Evolutionary conservation across 2,329 filamentous ascomycete species (phyloP).

Genomic region (Botrytis elliptica): DNA sequence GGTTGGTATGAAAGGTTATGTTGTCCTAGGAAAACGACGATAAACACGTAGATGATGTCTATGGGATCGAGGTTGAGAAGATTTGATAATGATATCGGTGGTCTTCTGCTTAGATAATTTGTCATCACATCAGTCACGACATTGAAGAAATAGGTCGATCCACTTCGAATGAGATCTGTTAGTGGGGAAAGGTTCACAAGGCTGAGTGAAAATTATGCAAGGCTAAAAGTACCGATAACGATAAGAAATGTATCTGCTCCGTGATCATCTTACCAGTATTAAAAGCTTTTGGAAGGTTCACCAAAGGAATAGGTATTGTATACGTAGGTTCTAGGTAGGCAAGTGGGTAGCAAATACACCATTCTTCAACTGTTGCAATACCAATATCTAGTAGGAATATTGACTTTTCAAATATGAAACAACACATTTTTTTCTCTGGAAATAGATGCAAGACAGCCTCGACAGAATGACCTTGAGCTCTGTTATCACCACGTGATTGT

Average conservation of each 20-base stretch:
- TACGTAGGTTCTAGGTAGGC: background rate
- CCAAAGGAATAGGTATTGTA: background rate
- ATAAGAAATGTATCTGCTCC: background rate
- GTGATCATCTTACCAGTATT: background rate
- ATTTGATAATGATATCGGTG: background rate
- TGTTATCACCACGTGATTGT: background rate
- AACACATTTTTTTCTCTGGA: background rate
- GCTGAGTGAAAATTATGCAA: background rate
- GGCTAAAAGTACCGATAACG: background rate
- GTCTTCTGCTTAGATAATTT: background rate
- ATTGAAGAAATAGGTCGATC: background rate
- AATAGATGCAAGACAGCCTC: background rate
- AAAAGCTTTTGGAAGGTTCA: background rate
- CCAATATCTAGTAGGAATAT: background rate
- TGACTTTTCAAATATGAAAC: background rate
- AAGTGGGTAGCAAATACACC: too few species aligned
- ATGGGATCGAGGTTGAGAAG: background rate
- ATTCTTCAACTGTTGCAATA: background rate
- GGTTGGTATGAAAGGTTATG: background rate
- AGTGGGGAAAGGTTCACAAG: background rate
- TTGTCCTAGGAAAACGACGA: background rate
- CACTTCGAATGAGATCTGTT: background rate
- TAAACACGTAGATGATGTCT: too few species aligned
- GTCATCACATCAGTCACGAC: slow-evolving; percentile 1
- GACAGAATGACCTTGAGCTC: background rate